Evolutionary conservation across 2,329 filamentous ascomycete genomes (phyloP).

Genomic region (Drechslerella stenobrocha): DNA sequence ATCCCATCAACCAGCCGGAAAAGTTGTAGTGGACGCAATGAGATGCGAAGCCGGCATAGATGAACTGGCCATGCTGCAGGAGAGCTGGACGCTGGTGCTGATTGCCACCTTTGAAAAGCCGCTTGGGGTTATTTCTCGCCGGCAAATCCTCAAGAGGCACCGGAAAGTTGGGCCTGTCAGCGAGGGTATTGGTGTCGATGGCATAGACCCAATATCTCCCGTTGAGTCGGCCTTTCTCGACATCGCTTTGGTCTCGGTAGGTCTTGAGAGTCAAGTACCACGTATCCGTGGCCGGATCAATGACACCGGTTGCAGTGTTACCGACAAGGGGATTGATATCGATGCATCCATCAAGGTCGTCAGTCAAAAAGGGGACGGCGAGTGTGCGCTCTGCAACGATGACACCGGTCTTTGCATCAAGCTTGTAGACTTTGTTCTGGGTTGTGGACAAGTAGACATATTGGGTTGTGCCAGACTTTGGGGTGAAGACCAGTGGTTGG

Average conservation of each 20-base stretch:
- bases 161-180: constrained; percentile 57
- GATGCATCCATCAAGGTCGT: constrained; percentile 59
- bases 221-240: constrained; percentile 56
- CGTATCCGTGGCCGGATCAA: constrained; percentile 60
- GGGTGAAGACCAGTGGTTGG: constrained; percentile 62
- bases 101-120: constrained; percentile 59
- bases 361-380: constrained; percentile 59
- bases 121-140: constrained; percentile 59
- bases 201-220: constrained; percentile 59
- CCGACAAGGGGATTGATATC: constrained; percentile 60
- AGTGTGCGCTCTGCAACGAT: constrained; percentile 61
- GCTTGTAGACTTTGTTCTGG: constrained; percentile 64
- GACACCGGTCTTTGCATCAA: constrained; percentile 62
- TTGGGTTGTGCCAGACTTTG: constrained; percentile 58
- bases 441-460: constrained; percentile 64
- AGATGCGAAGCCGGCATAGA: constrained; percentile 61
- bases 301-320: constrained; percentile 60
- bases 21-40: constrained; percentile 62
- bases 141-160: constrained; percentile 57
- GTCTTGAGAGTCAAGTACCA: constrained; percentile 61
- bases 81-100: constrained; percentile 59
- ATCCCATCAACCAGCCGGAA: constrained; percentile 60
- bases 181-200: constrained; percentile 58
- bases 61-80: constrained; percentile 58
- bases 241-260: constrained; percentile 56